Evolutionary conservation across 495 filamentous ascomycete genomes (phyloP), one percentile per base, ranked within the genome.

Genomic region (Penicillium cosmopolitanum): DNA sequence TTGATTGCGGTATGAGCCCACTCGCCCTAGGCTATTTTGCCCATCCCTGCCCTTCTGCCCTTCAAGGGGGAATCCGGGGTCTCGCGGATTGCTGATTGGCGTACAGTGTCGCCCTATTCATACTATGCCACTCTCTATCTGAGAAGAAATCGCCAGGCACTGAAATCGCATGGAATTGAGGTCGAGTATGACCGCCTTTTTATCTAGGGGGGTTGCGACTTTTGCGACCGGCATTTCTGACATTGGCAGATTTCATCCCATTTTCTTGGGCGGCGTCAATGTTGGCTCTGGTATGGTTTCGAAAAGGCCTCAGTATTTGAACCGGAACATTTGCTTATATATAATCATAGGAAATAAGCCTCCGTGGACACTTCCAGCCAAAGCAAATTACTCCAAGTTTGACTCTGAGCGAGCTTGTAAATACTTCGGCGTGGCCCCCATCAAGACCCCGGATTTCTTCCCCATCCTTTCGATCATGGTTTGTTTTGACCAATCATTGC

Each of bases 251-350:
- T 81, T 86, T 53, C 78, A 87, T 62, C 90, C 90, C 13, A 73
- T 91, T 48, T 86, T 93, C 64, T 75, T 93, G n/a, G 88, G 87
- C 50, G 90, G 83, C 19, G 82, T 93, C 62, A 92, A 89, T 62
- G 80, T 74, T 28, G 83, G 77, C 21, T 84, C 83, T 38, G 86
- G 85, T 88, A 68, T 51, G 73, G 68, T 48, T 11, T 25, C 3
- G 16, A 31, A 10, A 10, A 52, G 5, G 15, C 46, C 7, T 21
- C 46, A 33, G 23, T 23, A 23, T 3, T 23, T 23, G 23, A 33
- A 13, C 12, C 18, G 28, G 28, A 8, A 5, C 18, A 11, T 31
- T 15, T 46, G 10, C 47, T 23, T 2, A 23, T 13, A 13, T 11
- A 18, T 33, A 0, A 2, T 33, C 8, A 40, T 54, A 84, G 87